These are phyloP conservation scores for Penicillium verrucosum DNA, from an alignment of 2,329 filamentous ascomycete genomes.

Conservation along the genomic window DNA sequence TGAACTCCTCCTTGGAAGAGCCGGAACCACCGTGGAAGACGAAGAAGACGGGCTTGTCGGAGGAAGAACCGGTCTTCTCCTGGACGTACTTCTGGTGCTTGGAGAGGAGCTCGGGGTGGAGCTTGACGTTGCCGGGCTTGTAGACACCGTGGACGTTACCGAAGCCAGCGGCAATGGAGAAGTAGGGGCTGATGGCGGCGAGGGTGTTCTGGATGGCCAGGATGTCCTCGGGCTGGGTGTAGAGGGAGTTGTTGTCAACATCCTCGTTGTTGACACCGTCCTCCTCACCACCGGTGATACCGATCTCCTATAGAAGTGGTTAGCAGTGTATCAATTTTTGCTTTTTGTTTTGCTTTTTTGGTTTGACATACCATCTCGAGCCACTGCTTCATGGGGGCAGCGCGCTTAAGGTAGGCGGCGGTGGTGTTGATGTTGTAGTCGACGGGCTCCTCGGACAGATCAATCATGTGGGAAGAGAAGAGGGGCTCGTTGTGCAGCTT, in stretches of 20 bases:
- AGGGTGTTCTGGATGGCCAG: constrained; percentile 86
- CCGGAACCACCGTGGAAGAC: constrained; percentile 99
- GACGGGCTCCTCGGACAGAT: constrained; percentile 87
- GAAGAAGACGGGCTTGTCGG: constrained; percentile 94
- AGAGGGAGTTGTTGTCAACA: constrained; percentile 93
- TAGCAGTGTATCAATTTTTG: neutral
- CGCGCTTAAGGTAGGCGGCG: constrained; percentile 87
- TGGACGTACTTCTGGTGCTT: constrained; percentile 95
- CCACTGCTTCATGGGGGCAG: constrained; percentile 97
- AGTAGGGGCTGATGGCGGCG: constrained; percentile 83
- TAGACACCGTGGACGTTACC: constrained; percentile 99
- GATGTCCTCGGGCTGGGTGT: constrained; percentile 97
- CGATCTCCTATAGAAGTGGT: constrained; percentile 61
- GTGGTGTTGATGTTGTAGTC: constrained; percentile 91
- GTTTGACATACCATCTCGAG: constrained; percentile 77
- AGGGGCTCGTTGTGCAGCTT: constrained; percentile 88
- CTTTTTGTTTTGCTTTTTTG: no score
- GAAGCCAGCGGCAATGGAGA: constrained; percentile 97
- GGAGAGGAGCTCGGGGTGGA: constrained; percentile 89
- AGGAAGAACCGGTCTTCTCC: constrained; percentile 67
- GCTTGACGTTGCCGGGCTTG: constrained; percentile 95
- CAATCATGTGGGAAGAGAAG: constrained; percentile 98
- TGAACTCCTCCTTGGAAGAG: constrained; percentile 85
- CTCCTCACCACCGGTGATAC: constrained; percentile 95
- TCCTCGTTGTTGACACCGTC: constrained; percentile 98